Percentiles rank a stretch among this genome's conserved stretches.
phyloP scores from a whole-genome alignment of 257 asterid genomes.

The Ligustrum vulgare region DNA sequence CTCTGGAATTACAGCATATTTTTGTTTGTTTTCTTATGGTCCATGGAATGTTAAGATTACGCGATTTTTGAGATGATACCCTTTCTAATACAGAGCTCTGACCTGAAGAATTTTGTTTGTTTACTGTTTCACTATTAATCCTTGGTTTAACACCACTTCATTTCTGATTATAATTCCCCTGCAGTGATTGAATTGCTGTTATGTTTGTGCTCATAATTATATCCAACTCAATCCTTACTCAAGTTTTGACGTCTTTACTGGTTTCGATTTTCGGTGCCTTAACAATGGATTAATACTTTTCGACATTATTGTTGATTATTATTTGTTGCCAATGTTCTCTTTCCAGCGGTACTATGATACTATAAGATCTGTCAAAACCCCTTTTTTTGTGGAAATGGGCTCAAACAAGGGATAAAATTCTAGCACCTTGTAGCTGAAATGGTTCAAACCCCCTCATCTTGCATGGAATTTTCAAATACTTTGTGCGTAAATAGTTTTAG shows the following conservation, averaged over 20 bases:
- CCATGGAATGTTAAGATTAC: background rate
- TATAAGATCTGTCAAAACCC: background rate
- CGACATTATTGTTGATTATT: background rate
- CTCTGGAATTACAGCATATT: slow-evolving; percentile 19
- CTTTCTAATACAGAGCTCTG: slow-evolving; percentile 7
- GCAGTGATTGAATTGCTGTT: background rate
- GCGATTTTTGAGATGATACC: background rate
- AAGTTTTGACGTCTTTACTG: background rate
- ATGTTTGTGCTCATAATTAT: background rate
- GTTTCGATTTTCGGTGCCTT: background rate
- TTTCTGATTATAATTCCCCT: slow-evolving; percentile 9
- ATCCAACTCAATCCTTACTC: background rate
- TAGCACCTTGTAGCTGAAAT: no score
- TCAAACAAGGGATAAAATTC: no score
- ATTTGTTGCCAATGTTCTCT: background rate
- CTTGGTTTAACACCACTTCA: background rate
- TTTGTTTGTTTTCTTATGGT: slow-evolving; percentile 19
- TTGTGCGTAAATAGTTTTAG: slow-evolving; percentile 8
- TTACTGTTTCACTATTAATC: slow-evolving; percentile 5
- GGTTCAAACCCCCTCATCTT: background rate
- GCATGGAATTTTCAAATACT: background rate
- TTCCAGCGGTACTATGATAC: background rate
- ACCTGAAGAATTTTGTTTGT: background rate
- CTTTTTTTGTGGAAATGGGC: no score
- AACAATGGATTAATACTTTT: background rate